phyloP scores from a whole-genome alignment of 257 asterid species.

The Mentha longifolia region DNA sequence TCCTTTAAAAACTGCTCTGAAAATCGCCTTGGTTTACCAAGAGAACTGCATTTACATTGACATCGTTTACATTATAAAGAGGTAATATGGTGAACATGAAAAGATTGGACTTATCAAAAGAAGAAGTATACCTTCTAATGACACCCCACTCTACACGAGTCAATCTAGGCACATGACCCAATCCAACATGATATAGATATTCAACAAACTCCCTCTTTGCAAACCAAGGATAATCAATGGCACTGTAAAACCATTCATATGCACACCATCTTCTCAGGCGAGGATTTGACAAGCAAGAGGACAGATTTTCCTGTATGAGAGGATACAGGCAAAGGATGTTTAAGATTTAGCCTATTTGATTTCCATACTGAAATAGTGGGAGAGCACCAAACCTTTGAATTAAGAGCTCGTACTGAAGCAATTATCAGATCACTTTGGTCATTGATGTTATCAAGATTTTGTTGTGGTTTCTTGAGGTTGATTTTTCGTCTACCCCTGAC shows the following conservation, averaged over 20 bases:
- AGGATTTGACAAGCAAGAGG: slow-evolving; percentile 65
- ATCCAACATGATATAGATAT: slow-evolving; percentile 77
- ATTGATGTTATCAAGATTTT: slow-evolving; percentile 49
- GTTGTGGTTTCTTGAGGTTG: slow-evolving; percentile 45
- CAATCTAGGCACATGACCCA: slow-evolving; percentile 82
- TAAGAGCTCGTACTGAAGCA: slow-evolving; percentile 37
- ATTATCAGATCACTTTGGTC: slow-evolving; percentile 42
- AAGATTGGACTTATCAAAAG: slow-evolving; percentile 26
- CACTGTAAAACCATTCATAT: slow-evolving; percentile 94
- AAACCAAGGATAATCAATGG: slow-evolving; percentile 97
- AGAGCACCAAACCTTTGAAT: slow-evolving; percentile 54
- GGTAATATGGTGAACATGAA: slow-evolving; percentile 16
- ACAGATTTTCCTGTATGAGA: slow-evolving; percentile 57
- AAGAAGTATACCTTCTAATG: slow-evolving; percentile 78
- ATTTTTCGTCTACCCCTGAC: slow-evolving; percentile 75
- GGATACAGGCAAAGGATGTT: slow-evolving; percentile 24
- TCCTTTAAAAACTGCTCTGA: slow-evolving; percentile 90
- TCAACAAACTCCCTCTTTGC: slow-evolving; percentile 91
- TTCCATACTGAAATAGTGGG: slow-evolving; percentile 26
- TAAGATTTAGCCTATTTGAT: slow-evolving; percentile 17
- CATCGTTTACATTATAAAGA: slow-evolving; percentile 22
- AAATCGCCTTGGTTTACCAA: slow-evolving; percentile 94
- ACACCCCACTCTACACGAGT: slow-evolving; percentile 95
- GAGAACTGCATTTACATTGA: slow-evolving; percentile 64
- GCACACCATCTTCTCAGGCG: slow-evolving; percentile 81